Percentiles rank a stretch among this genome's conserved stretches.
Evolutionary conservation across 192 early-diverging fungal genomes (phyloP).

Genomic region (Helicostylum pulchrum): DNA sequence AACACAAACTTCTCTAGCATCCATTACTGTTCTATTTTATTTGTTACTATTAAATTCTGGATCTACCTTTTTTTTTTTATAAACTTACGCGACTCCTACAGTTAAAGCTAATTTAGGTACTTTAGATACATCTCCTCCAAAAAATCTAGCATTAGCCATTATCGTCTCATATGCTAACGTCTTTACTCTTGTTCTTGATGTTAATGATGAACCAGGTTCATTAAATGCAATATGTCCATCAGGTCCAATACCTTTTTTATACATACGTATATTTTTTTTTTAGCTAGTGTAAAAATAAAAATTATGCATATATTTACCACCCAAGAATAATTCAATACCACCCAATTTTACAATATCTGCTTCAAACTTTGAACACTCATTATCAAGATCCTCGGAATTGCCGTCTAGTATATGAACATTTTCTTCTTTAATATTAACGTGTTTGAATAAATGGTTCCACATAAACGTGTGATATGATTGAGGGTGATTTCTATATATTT

Average conservation of each 20-base stretch:
- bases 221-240: constrained; percentile 94
- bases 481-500: constrained; percentile 67
- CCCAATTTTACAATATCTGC: constrained; percentile 75
- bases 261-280: neutral
- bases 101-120: constrained; percentile 86
- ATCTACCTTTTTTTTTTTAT: neutral
- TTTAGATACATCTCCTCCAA: constrained; percentile 77
- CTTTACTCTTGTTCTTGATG: constrained; percentile 79
- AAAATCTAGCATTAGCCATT: constrained; percentile 84
- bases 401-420: constrained; percentile 87
- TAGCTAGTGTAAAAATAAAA: neutral
- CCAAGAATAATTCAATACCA: constrained; percentile 86
- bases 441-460: constrained; percentile 89
- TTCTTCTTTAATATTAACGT: constrained; percentile 76
- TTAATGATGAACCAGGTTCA: constrained; percentile 83
- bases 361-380: constrained; percentile 79
- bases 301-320: constrained; percentile 42
- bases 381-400: constrained; percentile 76
- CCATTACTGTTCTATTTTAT: constrained; percentile 72
- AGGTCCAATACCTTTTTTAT: constrained; percentile 61
- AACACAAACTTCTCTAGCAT: constrained; percentile 78
- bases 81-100: constrained; percentile 73
- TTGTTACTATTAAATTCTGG: neutral
- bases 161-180: constrained; percentile 89
- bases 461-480: constrained; percentile 91